phyloP scores from a whole-genome alignment of 371 early-diverging fungal species.

The Rhizopus delemar region DNA sequence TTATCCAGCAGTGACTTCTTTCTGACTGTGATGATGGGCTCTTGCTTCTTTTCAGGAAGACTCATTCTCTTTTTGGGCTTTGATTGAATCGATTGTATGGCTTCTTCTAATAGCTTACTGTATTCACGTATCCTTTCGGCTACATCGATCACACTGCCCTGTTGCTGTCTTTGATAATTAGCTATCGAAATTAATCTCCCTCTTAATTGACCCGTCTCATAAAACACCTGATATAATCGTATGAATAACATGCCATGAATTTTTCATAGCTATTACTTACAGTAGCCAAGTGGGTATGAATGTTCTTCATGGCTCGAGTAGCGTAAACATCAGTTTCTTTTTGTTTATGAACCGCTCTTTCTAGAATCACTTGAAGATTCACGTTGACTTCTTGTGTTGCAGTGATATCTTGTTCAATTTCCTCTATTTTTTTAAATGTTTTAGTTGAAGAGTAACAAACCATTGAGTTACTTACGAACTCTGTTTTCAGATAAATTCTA shows the following conservation, averaged over 20 bases:
- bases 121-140: conserved; percentile 56
- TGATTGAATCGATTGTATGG: conserved; percentile 39
- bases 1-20: conserved; percentile 7
- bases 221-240: conserved; percentile 35
- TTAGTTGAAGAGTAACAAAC: not conserved
- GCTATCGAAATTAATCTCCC: conserved; percentile 51
- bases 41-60: not conserved
- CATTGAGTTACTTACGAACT: conserved; percentile 29
- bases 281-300: conserved; percentile 59
- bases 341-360: conserved; percentile 57
- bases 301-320: conserved; percentile 54
- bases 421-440: conserved; percentile 26
- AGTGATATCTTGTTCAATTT: conserved; percentile 59
- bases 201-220: conserved; percentile 54
- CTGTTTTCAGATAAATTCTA: conserved; percentile 42
- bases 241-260: not conserved
- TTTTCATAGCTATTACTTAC: conserved; percentile 28
- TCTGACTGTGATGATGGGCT: not conserved
- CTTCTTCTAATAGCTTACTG: conserved; percentile 57
- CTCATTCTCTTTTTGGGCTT: not conserved
- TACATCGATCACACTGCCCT: conserved; percentile 54
- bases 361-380: conserved; percentile 57
- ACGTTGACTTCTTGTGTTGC: conserved; percentile 62
- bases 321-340: conserved; percentile 59
- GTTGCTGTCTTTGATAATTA: conserved; percentile 49